phyloP scores from a whole-genome alignment of 176 grass and related monocot genomes.

The Hordeum vulgare region DNA sequence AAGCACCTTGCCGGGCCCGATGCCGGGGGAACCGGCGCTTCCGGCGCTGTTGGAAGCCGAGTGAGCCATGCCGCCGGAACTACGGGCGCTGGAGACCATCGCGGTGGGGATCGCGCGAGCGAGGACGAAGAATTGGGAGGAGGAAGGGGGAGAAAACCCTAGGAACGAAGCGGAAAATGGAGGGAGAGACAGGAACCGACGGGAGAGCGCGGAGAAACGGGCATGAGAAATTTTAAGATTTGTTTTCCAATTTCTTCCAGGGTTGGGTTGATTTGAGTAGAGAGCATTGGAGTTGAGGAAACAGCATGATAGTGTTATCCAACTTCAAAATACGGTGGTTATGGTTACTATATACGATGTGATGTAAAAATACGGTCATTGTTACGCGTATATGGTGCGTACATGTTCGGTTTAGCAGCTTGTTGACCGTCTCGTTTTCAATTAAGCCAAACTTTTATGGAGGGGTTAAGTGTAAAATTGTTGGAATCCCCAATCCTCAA shows the following conservation, averaged over 20 bases:
- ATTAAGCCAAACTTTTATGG: too few species aligned
- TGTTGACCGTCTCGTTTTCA: too few species aligned
- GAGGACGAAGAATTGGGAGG: background rate
- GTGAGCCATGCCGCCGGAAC: conserved; percentile 44
- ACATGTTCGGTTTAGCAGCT: too few species aligned
- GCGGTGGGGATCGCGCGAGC: background rate
- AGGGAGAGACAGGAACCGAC: conserved; percentile 14
- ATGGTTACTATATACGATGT: too few species aligned
- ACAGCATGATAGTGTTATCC: too few species aligned
- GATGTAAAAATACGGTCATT: too few species aligned
- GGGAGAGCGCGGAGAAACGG: conserved; percentile 39
- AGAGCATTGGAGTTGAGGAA: too few species aligned
- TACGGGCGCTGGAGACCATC: conserved; percentile 28
- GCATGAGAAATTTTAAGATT: conserved; percentile 15
- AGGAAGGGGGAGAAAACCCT: conserved; percentile 38
- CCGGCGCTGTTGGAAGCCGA: conserved; percentile 65
- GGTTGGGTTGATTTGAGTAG: too few species aligned
- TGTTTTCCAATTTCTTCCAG: background rate
- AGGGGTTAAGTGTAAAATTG: too few species aligned
- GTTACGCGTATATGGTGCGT: too few species aligned
- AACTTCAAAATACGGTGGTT: too few species aligned
- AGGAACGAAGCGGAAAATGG: conserved; percentile 23
- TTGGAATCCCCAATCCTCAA: too few species aligned
- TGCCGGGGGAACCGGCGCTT: conserved; percentile 53
- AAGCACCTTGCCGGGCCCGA: conserved; percentile 4